These are phyloP conservation scores for Delphinella strobiligena DNA, from an alignment of 2,329 filamentous ascomycete genomes.

Conservation along the genomic window DNA sequence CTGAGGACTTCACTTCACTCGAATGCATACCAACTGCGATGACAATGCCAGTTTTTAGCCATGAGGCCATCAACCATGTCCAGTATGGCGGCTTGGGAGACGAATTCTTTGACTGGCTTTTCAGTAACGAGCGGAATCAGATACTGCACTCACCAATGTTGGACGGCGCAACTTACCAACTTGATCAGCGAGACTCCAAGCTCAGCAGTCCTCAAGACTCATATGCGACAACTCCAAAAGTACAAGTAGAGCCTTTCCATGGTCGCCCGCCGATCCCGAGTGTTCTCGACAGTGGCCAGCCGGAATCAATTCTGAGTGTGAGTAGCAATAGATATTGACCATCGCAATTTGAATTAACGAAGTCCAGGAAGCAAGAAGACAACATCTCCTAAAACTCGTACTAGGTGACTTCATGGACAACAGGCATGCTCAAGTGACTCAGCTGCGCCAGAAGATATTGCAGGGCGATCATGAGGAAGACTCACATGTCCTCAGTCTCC, in stretches of 20 bases:
- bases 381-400: slow-evolving; percentile 2
- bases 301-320: slow-evolving; percentile 2
- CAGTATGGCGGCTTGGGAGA: slow-evolving; percentile 43
- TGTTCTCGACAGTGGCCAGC: slow-evolving; percentile 2
- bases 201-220: too few relatives aligned
- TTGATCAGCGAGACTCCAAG: too few relatives aligned
- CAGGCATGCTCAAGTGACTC: slow-evolving; percentile 2
- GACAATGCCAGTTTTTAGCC: slow-evolving; percentile 74
- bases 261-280: not conserved
- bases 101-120: slow-evolving; percentile 16
- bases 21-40: not conserved
- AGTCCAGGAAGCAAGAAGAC: slow-evolving; percentile 1
- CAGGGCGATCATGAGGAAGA: slow-evolving; percentile 61
- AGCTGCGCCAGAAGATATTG: slow-evolving; percentile 23
- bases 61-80: slow-evolving; percentile 71
- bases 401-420: slow-evolving; percentile 1
- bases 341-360: not conserved
- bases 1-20: not conserved
- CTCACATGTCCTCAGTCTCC: slow-evolving; percentile 59
- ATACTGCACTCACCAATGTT: too few relatives aligned
- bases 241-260: not conserved
- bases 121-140: slow-evolving; percentile 13
- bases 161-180: too few relatives aligned
- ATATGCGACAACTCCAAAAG: too few relatives aligned
- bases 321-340: not conserved